Evolutionary conservation across 108 stramenopile genomes (phyloP).

Genomic region (Mayamaea pseudoterrestris): DNA sequence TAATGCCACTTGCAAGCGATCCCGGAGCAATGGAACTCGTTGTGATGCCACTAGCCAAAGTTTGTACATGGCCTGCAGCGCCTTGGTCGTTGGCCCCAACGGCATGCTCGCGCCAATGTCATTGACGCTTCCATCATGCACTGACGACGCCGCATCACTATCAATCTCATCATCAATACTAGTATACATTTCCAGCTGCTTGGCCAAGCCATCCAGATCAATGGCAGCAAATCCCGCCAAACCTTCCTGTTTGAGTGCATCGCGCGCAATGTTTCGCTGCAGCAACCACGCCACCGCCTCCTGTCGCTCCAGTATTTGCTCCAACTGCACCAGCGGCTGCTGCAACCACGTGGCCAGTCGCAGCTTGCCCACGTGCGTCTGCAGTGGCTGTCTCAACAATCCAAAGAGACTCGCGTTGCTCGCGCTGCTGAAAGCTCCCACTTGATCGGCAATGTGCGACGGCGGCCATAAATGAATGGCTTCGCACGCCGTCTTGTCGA

Average conservation of each 20-base stretch:
- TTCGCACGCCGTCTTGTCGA: slow-evolving; percentile 71
- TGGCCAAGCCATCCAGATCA: slow-evolving; percentile 32
- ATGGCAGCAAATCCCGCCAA: slow-evolving; percentile 34
- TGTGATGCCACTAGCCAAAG: slow-evolving; percentile 49
- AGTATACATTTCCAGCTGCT: slow-evolving; percentile 18
- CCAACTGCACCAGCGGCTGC: slow-evolving; percentile 60
- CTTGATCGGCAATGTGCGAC: slow-evolving; percentile 6
- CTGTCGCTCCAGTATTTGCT: slow-evolving; percentile 43
- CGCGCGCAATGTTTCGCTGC: slow-evolving; percentile 41
- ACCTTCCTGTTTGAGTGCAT: slow-evolving; percentile 53
- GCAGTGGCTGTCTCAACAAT: slow-evolving; percentile 42
- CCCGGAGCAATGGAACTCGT: slow-evolving; percentile 43
- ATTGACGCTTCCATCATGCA: not conserved
- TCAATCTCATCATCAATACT: slow-evolving; percentile 6
- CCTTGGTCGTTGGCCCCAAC: slow-evolving; percentile 35
- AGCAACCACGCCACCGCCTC: slow-evolving; percentile 54
- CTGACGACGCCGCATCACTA: not conserved
- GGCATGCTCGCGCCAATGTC: not conserved
- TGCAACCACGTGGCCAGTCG: slow-evolving; percentile 61
- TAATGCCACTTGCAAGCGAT: slow-evolving; percentile 11
- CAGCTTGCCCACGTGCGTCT: slow-evolving; percentile 60
- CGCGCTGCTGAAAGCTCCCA: too few relatives aligned
- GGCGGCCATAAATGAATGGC: slow-evolving; percentile 72
- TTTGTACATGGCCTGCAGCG: slow-evolving; percentile 63
- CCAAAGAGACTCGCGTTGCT: slow-evolving; percentile 9